Evolutionary conservation across 805 yeast species (phyloP), one percentile per base, ranked within the genome.

Genomic region (Grigorovia transvaalensis): DNA sequence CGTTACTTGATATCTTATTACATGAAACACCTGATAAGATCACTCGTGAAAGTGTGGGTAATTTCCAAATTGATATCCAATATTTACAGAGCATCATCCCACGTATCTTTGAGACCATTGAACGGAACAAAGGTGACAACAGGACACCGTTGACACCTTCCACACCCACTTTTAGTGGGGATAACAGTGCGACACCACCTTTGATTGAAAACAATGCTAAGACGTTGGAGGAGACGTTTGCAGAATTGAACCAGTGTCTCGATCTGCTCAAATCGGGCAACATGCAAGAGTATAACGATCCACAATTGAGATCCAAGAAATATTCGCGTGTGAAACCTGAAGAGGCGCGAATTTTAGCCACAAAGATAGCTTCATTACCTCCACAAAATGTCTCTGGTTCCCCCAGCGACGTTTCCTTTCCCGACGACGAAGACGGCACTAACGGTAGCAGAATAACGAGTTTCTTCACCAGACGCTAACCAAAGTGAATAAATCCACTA

Each of bases 191-290:
- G 1, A 55, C 52, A 23, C 52, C 59, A 40, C 42, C 42, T 3
- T 53, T 63, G 19, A 54, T 62, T 1, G 69, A 70, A 33, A 66
- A 65, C 45, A 62, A 67, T 44, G 63, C 66, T 29, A 78, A 75
- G 45, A 80, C 87, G 0, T 69, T 87, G 45, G 81, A 82, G 53
- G 80, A 88, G 9, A 85, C 91, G 47, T 85, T 88, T 57, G 74
- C 81, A 7, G 93, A 86, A 59, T 75, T 90, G 52, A 77, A 89
- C 56, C 97, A 91, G 69, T 78, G 85, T 51, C 80, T 91, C 30
- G 83, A 84, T 54, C 69, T 91, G 53, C 71, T 93, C 57, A 76
- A 79, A 57, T 74, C 77, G 20, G 87, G 85, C 13, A 77, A 79
- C 55, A 70, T 78, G 52, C 86, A 82, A 30, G 85, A 79, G 42